Conservation (phyloP, 106 monocot genomes). For the Platanthera zijinensis region DNA sequence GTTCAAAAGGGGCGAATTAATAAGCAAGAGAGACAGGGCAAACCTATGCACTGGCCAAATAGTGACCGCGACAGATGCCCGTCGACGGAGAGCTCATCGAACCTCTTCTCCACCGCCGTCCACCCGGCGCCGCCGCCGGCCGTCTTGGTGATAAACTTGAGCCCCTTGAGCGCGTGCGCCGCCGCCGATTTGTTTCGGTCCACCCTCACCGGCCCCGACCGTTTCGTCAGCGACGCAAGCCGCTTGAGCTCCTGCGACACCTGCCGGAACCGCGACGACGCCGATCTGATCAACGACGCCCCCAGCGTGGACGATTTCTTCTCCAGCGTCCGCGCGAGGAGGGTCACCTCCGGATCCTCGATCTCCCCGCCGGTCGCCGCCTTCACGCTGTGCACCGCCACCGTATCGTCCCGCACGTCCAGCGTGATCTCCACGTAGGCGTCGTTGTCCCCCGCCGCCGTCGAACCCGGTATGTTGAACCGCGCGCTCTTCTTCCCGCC, state of each 20-base stretch:
- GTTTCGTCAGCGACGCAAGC: constrained; percentile 34
- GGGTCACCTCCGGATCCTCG: constrained; percentile 70
- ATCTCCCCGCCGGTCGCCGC: constrained; percentile 28
- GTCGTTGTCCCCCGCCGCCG: constrained; percentile 25
- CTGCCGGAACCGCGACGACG: constrained; percentile 45
- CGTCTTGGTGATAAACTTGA: constrained; percentile 80
- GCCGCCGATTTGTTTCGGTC: constrained; percentile 71
- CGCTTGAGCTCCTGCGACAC: constrained; percentile 69
- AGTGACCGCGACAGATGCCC: constrained; percentile 36
- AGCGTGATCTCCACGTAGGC: constrained; percentile 94
- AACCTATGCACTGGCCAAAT: constrained; percentile 91
- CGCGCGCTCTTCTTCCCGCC: constrained; percentile 60
- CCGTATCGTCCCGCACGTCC: constrained; percentile 78
- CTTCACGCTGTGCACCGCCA: constrained; percentile 97
- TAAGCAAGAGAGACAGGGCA: background rate
- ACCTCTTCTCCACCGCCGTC: constrained; percentile 78
- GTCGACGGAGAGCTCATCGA: constrained; percentile 56
- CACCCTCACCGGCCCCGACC: constrained; percentile 14
- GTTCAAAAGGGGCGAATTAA: too few species aligned
- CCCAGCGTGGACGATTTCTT: constrained; percentile 33
- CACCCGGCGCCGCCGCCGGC: constrained; percentile 56
- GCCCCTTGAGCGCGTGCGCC: constrained; percentile 64
- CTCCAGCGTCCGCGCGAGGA: constrained; percentile 72
- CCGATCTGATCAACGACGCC: constrained; percentile 26
- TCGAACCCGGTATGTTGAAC: constrained; percentile 37